These are phyloP conservation scores for Auriscalpium vulgare DNA, from an alignment of 768 basidiomycete genomes.

Conservation along the genomic window DNA sequence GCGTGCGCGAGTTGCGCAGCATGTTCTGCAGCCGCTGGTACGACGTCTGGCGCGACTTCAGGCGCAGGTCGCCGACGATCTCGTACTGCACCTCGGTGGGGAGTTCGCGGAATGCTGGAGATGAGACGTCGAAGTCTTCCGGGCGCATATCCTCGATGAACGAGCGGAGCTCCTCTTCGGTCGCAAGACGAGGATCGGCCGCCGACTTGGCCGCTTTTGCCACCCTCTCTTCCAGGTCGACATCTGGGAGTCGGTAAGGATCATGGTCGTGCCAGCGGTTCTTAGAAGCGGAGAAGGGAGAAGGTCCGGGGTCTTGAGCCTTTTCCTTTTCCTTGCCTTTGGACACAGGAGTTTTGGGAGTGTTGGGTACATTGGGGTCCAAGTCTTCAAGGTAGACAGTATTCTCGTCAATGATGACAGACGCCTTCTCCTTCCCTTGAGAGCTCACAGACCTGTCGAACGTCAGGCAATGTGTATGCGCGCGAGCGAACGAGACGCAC, in stretches of 20 bases:
- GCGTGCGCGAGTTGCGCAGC: conserved; percentile 68
- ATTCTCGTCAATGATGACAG: conserved; percentile 55
- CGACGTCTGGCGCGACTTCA: conserved; percentile 92
- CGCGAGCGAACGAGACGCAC: conserved; percentile 25
- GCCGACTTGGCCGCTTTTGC: conserved; percentile 53
- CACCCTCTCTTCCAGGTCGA: conserved; percentile 59
- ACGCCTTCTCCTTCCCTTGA: conserved; percentile 34
- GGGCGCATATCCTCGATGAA: conserved; percentile 97
- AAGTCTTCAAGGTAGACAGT: conserved; percentile 89
- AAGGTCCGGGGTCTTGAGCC: conserved; percentile 25
- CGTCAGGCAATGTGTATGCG: neutral
- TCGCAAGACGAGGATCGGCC: conserved; percentile 90
- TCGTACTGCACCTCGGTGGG: conserved; percentile 98
- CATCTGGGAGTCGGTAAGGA: conserved; percentile 86
- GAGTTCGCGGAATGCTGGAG: conserved; percentile 82
- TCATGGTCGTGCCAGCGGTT: conserved; percentile 71
- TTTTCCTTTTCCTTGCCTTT: conserved; percentile 19
- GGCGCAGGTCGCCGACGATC: conserved; percentile 90
- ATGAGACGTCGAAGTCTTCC: conserved; percentile 89
- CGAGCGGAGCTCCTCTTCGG: conserved; percentile 85
- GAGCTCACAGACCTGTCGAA: conserved; percentile 5
- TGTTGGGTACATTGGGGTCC: conserved; percentile 42
- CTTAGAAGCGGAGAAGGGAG: conserved; percentile 50
- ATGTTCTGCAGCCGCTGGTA: conserved; percentile 88
- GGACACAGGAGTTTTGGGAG: conserved; percentile 47